phyloP scores from a whole-genome alignment of 441 rosid species.

The Erodium texanum region DNA sequence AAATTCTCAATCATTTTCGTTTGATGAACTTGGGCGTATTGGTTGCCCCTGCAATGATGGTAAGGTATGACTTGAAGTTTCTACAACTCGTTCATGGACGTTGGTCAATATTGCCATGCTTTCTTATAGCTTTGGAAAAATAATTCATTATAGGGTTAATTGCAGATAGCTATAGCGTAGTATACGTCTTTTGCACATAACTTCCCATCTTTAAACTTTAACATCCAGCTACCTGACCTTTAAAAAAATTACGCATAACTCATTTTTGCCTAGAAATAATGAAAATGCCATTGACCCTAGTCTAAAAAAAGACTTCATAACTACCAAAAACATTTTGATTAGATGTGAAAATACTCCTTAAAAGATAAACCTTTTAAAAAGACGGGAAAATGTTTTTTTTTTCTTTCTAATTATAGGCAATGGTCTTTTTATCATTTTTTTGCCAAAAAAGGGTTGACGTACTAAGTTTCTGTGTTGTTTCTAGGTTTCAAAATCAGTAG shows the following conservation, averaged over 20 bases:
- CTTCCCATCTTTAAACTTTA: too few relatives aligned
- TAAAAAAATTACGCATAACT: too few relatives aligned
- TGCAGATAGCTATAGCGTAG: background rate
- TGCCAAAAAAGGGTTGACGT: background rate
- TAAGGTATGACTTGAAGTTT: slow-evolving; percentile 25
- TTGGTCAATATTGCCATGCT: background rate
- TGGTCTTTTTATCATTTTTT: too few relatives aligned
- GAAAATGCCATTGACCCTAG: background rate
- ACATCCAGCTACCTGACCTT: too few relatives aligned
- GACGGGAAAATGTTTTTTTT: too few relatives aligned
- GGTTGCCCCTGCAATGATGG: slow-evolving; percentile 48
- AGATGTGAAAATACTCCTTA: too few relatives aligned
- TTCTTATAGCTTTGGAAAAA: background rate
- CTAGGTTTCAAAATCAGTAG: slow-evolving; percentile 39
- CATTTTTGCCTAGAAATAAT: background rate
- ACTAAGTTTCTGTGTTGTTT: slow-evolving; percentile 10
- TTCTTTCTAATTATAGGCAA: too few relatives aligned
- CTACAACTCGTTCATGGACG: background rate
- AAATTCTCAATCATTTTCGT: slow-evolving; percentile 44
- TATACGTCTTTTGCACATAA: background rate
- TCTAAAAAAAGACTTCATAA: too few relatives aligned
- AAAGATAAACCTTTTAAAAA: too few relatives aligned
- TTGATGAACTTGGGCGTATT: slow-evolving; percentile 60
- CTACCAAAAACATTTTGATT: too few relatives aligned
- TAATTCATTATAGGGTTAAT: background rate